Evolutionary conservation across 345 rosid species (phyloP).

Genomic region (Eucalyptus erythrocorys): DNA sequence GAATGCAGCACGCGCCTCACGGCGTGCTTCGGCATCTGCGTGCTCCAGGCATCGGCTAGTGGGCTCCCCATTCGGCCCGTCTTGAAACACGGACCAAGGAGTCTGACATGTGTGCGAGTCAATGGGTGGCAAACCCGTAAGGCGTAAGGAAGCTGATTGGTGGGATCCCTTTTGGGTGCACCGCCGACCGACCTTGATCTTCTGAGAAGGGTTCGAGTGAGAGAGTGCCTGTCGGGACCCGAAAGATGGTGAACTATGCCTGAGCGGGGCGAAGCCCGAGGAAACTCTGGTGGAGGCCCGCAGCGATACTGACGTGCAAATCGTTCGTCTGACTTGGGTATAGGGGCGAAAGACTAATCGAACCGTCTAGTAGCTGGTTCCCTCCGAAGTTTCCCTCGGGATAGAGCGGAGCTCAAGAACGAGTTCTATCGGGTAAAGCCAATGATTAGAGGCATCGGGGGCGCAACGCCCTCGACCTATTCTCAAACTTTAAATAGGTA

Average conservation of each 20-base stretch:
- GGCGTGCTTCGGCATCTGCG: too few species aligned
- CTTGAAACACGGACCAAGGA: too few species aligned
- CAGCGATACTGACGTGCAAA: constrained; percentile 19
- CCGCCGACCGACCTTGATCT: neutral
- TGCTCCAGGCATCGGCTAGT: neutral
- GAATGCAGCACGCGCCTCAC: too few species aligned
- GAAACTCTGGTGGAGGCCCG: neutral
- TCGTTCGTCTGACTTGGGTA: constrained; percentile 43
- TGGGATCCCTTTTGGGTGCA: too few species aligned
- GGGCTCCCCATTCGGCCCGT: too few species aligned
- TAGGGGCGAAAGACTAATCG: constrained; percentile 60
- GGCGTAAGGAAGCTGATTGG: too few species aligned
- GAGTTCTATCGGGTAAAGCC: neutral
- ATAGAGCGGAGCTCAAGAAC: neutral
- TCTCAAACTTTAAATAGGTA: neutral
- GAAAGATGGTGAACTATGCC: neutral
- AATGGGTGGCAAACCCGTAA: too few species aligned
- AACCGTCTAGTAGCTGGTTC: constrained; percentile 50
- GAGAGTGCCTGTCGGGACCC: neutral
- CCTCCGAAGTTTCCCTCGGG: neutral
- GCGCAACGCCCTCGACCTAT: neutral
- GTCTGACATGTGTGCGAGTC: too few species aligned
- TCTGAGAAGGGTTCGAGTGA: neutral
- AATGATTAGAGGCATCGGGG: neutral
- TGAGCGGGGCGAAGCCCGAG: neutral